Base-by-base conservation (phyloP, 1,139 yeast species). In the Suhomyces terraborum region DNA sequence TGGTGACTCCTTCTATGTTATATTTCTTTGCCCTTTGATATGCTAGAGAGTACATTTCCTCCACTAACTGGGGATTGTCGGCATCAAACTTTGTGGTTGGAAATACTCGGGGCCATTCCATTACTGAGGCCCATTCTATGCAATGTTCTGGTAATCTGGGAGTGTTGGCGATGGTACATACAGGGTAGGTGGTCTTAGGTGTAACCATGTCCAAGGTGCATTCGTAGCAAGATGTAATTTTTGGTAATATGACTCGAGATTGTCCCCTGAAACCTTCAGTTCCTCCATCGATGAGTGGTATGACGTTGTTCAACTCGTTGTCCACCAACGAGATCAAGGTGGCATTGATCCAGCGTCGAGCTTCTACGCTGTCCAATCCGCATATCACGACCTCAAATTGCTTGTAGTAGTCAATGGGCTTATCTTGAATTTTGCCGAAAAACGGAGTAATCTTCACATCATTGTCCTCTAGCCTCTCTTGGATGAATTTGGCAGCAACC, bases 211-310 rank as follows among this genome's bases (percentile, higher is more conserved):
- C 89, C 35, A 88, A 69, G 1, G 96, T 86, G 56, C 98, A 93
- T 60, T 93, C 98, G 66, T 88, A 91, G 64, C 98, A 93, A 0
- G 96, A 84, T 0, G 93, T 80, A 23, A 88, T 62, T 0, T 91
- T 80, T 0, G 98, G 98, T 13, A 89, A 64, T 30, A 91, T 88
- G 8, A 89, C 87, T 54, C 96, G 82, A 12, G 91, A 80, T 56
- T 93, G 97, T 4, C 98, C 98, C 50, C 88, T 77, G 56, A 93
- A 85, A 0, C 98, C 98, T 57, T 93, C 98, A 0, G 96, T 86
- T 3, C 98, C 98, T 2, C 98, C 98, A 58, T 93, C 98, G 23
- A 93, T 80, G 58, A 93, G 64, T 0, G 98, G 97, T 30, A 88
- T 84, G 23, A 87, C 64, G 8, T 65, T 62, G 35, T 76, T 77